phyloP scores from a whole-genome alignment of 2,329 filamentous ascomycete species.

The Ceratocystiopsis brevicomis region DNA sequence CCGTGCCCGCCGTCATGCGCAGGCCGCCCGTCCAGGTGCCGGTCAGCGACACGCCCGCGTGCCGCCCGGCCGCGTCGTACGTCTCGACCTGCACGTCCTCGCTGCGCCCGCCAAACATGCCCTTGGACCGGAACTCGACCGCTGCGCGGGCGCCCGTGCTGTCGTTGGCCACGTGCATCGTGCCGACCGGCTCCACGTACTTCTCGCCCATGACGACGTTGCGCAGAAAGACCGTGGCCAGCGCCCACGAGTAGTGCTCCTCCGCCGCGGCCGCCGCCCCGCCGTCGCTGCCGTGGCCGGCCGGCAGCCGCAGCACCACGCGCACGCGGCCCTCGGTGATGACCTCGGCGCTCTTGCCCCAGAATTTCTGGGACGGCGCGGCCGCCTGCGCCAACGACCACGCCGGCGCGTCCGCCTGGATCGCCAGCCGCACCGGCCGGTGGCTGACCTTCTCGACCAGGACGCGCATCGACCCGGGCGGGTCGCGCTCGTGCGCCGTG shows the following conservation, averaged over 20 bases:
- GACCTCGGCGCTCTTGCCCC: conserved; percentile 91
- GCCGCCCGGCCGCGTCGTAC: conserved; percentile 44
- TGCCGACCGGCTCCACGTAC: conserved; percentile 87
- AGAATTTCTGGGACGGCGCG: conserved; percentile 87
- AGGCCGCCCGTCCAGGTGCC: conserved; percentile 77
- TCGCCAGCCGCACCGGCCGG: conserved; percentile 77
- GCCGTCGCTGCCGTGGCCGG: too few relatives aligned
- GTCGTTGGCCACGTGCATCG: conserved; percentile 73
- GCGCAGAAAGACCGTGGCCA: conserved; percentile 75
- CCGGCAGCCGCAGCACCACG: conserved; percentile 45
- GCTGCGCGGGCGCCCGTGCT: conserved; percentile 63
- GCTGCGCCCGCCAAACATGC: conserved; percentile 88
- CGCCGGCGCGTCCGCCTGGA: conserved; percentile 68
- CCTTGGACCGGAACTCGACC: conserved; percentile 84
- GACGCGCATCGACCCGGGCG: conserved; percentile 42
- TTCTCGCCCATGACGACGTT: conserved; percentile 98
- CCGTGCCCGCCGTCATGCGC: conserved; percentile 25
- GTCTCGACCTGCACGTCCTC: conserved; percentile 73
- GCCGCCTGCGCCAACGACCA: conserved; percentile 85
- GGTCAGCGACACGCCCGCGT: conserved; percentile 46
- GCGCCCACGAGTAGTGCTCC: conserved; percentile 74
- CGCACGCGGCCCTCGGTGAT: conserved; percentile 79
- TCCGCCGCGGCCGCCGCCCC: conserved; percentile 61
- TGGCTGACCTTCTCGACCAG: conserved; percentile 93
- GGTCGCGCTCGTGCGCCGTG: conserved; percentile 49